Evolutionary conservation across 2,329 filamentous ascomycete species (phyloP), one percentile per base, ranked within the genome.

Genomic region (Albifimbria verrucaria): DNA sequence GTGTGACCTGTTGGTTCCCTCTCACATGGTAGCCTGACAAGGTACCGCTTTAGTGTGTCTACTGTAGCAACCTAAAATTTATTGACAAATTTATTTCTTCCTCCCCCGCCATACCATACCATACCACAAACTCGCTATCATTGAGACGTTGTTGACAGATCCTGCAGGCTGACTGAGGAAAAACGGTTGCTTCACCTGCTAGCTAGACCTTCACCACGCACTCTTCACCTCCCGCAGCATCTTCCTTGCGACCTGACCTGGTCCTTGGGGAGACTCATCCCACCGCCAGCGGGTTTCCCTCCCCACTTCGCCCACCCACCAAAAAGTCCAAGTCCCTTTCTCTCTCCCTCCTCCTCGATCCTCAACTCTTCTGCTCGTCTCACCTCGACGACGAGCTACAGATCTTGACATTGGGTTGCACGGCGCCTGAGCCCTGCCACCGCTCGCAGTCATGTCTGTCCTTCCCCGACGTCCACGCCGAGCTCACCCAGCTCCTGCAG

Each of bases 391-490:
- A 25, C 50, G 50, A 55, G 42, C 45, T 50, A 43, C 23, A 47
- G 46, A 48, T 48, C 52, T 43, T 42, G 58, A 55, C 58, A 52
- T 49, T 52, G 53, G n/a, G 48, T 51, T 62, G 57, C 52, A 56
- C 56, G 55, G 57, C 60, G 58, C 55, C 54, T 47, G 48, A 55
- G 57, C 55, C 59, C 53, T 56, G 53, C n/a, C 52, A 55, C 58
- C 58, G 58, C 58, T 55, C 59, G 59, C 62, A 51, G 61, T 57
- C 60, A 94, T 96, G 91, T 96, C 93, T 71, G 76, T 96, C 62
- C 85, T 97, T 44, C 87, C 92, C 88, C 61, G 90, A 97, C 68
- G 82, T 94, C 66, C 89, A 94, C 71, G 81, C 85, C 63, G 90
- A 93, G 76, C 86, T 99, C 66, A 80, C 82, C 59, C 88, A 92